Base-by-base conservation (phyloP, 371 early-diverging fungal species). In the Haplosporangium sp. region DNA sequence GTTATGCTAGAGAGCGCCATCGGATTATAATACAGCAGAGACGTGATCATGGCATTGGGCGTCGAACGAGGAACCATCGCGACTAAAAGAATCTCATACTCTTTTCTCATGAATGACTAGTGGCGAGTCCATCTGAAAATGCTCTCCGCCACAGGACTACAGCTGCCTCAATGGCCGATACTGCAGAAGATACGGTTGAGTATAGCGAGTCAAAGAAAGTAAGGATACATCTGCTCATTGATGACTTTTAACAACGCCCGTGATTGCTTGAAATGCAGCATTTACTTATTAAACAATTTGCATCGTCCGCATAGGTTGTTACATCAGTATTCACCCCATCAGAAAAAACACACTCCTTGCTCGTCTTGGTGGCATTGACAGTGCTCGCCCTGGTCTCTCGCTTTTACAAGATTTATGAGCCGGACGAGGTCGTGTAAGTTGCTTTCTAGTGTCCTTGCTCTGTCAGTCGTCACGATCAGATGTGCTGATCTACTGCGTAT, bases 371-470 rank as follows among this genome's bases (percentile, higher is more conserved):
- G 10, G 55, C 59, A 14, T 41, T 85, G 46, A 83, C 83, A 0
- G 13, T 74, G 9, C 54, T 87, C 38, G 83, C 88, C 2, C 65
- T 91, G 55, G 36, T 84, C 13, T 85, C 90, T 0, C 84, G 92
- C 47, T 86, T 88, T 68, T 93, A 87, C 77, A 83, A 82, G 66
- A 87, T 94, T 36, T 72, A 83, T 65, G 80, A 86, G 47, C 94
- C 94, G 0, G 79, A 84, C 18, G 89, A 93, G 81, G 93, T 93
- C 16, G 93, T 93, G 86, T 88, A 85, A 72, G 88, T 79, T 42
- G 16, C 38, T 40, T 56, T 16, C 53, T 21, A 13, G 6, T 18
- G 37, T n/a, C 14, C 2, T 45, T 11, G 45, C 11, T 11, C 45
- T 3, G 11, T 45, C 11, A 13, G 1, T 16, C 43, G 43, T 41